These are phyloP conservation scores for Flaveria linearis DNA, from an alignment of 129 eudicot species.

Conservation along the genomic window DNA sequence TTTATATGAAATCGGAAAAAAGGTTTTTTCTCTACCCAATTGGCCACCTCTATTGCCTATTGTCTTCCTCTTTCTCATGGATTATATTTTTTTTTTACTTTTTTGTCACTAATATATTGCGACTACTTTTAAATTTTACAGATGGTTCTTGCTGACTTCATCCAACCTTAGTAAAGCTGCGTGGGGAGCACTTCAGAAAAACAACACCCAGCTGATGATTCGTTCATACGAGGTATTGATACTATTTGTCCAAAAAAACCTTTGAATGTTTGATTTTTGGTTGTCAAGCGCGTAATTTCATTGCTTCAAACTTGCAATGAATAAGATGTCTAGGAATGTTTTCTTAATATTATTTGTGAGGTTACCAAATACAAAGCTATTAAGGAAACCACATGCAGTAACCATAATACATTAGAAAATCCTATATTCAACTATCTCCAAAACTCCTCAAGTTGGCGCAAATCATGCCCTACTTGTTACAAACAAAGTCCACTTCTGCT, in stretches of 20 bases:
- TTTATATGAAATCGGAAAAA: neutral
- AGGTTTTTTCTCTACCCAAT: neutral
- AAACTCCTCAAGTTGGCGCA: neutral
- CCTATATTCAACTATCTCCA: neutral
- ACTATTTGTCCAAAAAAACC: neutral
- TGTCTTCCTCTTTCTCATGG: neutral
- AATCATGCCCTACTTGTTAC: neutral
- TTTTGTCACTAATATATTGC: neutral
- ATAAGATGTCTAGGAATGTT: neutral
- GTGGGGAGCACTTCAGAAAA: constrained; percentile 98
- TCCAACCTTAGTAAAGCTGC: constrained; percentile 99
- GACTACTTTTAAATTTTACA: constrained; percentile 20
- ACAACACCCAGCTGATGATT: constrained; percentile 89
- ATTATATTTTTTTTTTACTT: neutral
- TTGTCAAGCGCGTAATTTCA: constrained; percentile 2
- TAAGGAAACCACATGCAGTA: neutral
- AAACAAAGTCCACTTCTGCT: neutral
- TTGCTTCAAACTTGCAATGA: neutral
- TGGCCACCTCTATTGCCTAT: neutral
- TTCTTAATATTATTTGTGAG: neutral
- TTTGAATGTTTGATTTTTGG: constrained; percentile 6
- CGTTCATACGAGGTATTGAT: constrained; percentile 92
- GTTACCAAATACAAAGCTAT: neutral
- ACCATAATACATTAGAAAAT: neutral
- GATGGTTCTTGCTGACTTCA: constrained; percentile 97